These are phyloP conservation scores for Aspergillus sclerotiicarbonarius DNA, from an alignment of 495 filamentous ascomycete species.

Conservation along the genomic window DNA sequence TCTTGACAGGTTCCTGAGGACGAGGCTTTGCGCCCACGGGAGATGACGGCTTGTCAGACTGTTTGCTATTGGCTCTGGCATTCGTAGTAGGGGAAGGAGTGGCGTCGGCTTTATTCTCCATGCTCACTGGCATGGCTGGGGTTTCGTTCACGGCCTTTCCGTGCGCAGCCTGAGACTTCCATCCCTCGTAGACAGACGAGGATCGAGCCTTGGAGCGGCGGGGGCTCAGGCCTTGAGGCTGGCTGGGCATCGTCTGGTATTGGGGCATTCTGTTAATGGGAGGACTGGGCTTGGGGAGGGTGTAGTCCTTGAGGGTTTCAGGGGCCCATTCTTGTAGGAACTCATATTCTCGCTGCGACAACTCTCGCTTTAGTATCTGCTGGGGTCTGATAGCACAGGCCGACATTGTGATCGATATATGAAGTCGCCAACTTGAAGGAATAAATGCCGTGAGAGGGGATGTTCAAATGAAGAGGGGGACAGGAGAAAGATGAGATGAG, in stretches of 20 bases:
- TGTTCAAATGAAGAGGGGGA: not conserved
- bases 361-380: constrained; percentile 14
- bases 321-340: constrained; percentile 20
- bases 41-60: not conserved
- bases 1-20: not conserved
- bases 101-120: not conserved
- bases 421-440: not conserved
- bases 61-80: not conserved
- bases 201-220: constrained; percentile 4
- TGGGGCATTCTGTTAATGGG: not conserved
- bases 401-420: constrained; percentile 2
- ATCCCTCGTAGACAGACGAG: constrained; percentile 20
- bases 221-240: not conserved
- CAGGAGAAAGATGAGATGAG: too few species aligned
- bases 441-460: not conserved
- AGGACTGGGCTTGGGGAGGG: not conserved
- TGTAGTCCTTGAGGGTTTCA: constrained; percentile 9
- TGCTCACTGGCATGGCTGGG: not conserved
- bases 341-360: constrained; percentile 8
- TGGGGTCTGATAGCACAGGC: constrained; percentile 3
- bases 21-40: not conserved
- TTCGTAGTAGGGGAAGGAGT: not conserved
- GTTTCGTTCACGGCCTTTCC: not conserved
- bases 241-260: not conserved
- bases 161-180: constrained; percentile 16